Conservation (phyloP, 495 filamentous ascomycete genomes). For the Lasiosphaeria hispida region DNA sequence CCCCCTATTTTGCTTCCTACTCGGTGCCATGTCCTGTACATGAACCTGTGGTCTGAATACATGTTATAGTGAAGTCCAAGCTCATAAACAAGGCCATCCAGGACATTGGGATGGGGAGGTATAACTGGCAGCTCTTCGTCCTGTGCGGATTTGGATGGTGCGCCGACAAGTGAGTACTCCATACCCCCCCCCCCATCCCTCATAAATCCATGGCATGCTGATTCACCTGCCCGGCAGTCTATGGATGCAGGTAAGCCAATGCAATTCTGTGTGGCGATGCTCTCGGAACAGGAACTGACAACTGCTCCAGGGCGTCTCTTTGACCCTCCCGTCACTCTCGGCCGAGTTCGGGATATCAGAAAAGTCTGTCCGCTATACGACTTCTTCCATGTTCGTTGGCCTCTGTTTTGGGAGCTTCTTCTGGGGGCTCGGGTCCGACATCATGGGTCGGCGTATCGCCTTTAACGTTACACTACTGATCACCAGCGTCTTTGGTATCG, state of each 20-base stretch:
- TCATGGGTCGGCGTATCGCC: conserved; percentile 67
- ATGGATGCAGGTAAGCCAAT: conserved; percentile 49
- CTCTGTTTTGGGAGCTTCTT: conserved; percentile 71
- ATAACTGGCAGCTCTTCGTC: conserved; percentile 81
- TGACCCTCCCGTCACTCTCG: conserved; percentile 69
- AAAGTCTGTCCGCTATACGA: conserved; percentile 53
- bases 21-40: neutral
- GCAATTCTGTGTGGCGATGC: conserved; percentile 41
- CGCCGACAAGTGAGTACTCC: conserved; percentile 50
- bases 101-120: conserved; percentile 84
- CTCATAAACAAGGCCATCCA: conserved; percentile 73
- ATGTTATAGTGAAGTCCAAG: conserved; percentile 49
- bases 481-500: conserved; percentile 68
- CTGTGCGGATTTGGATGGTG: conserved; percentile 80
- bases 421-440: conserved; percentile 77
- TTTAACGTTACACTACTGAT: conserved; percentile 76
- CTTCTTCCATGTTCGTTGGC: conserved; percentile 53
- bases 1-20: neutral
- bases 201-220: neutral
- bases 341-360: conserved; percentile 61
- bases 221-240: conserved; percentile 31
- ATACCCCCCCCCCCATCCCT: too few relatives aligned
- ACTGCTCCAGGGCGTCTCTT: conserved; percentile 55
- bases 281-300: conserved; percentile 22
- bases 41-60: neutral